Evolutionary conservation across 352 stramenopile genomes (phyloP), one percentile per base, ranked within the genome.

Genomic region (Phytopythium boreale): DNA sequence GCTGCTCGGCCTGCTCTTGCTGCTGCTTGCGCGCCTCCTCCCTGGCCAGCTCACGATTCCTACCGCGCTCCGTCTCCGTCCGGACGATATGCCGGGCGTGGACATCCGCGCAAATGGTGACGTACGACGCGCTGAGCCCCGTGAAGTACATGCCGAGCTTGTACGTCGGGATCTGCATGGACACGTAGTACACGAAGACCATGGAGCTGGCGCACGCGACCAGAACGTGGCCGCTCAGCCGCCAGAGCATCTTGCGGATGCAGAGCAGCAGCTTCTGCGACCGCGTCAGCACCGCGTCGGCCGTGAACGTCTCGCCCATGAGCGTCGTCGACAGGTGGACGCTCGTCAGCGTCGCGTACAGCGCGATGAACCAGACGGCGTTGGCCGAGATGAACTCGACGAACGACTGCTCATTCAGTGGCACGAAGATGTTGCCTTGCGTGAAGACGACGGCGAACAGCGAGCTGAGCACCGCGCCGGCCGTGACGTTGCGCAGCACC

Each of bases 121-220:
- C 62, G 57, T 63, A 72, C 41, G 55, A 66, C 1, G 41, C 58
- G 41, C 67, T 69, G 24, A 73, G 62, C 7, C 61, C 53, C 10
- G 57, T 58, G 44, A 73, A 55, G 27, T 73, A 73, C 36, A 70
- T 52, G 17, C 51, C 68, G 7, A 61, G 62, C 37, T 73, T 73
- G 47, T 55, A 55, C 9, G 47, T 29, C 22, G 20, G 47, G 47
- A 55, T 34, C 15, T 27, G 24, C 22, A 55, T 51, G 22, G 47
- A 34, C 22, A 55, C 22, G 22, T 20, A 55, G 4, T 11, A 36
- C 20, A 55, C 20, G 22, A 55, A 55, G 29, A 29, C 9, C 6
- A 8, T 17, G 22, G 47, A 27, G 19, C 22, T 36, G 47, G 22
- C 19, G 29, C n/a, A 55, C 17, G 44, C 44, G 22, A 55, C 11